phyloP scores from a whole-genome alignment of 139 green algal species.

The Limnomonas spitsbergensis region DNA sequence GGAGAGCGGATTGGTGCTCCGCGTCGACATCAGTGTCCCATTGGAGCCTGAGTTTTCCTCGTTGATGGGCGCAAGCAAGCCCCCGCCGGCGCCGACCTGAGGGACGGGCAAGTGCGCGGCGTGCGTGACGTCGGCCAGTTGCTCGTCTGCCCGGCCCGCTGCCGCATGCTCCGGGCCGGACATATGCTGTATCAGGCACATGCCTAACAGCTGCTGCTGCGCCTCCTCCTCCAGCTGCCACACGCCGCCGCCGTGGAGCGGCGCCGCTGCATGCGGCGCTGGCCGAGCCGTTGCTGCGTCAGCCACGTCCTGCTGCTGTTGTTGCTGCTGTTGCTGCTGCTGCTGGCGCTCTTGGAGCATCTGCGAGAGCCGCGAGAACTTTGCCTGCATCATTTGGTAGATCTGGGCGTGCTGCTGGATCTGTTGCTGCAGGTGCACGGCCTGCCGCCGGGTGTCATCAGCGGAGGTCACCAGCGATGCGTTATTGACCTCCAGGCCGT shows the following conservation, averaged over 20 bases:
- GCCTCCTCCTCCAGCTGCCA: conserved; percentile 1
- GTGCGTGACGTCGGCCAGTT: too few relatives aligned
- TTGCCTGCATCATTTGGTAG: background rate
- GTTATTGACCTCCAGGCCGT: background rate
- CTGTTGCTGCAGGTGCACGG: background rate
- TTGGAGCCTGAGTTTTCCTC: background rate
- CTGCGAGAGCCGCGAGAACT: background rate
- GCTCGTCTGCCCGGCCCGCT: too few relatives aligned
- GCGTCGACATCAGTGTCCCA: background rate
- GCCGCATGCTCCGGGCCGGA: background rate
- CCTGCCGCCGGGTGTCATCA: background rate
- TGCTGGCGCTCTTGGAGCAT: background rate
- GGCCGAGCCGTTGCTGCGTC: too few relatives aligned
- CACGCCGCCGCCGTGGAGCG: background rate
- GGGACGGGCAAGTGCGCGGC: too few relatives aligned
- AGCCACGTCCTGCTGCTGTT: background rate
- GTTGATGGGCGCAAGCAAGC: background rate
- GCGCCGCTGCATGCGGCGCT: background rate
- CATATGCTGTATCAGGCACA: background rate
- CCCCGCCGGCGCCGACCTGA: background rate
- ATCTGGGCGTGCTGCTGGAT: background rate
- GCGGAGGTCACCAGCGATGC: background rate
- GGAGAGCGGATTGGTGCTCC: background rate
- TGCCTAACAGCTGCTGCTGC: background rate
- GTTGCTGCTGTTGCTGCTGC: background rate